Evolutionary conservation across 805 yeast species (phyloP).

Genomic region (Kuraishia piskuri): DNA sequence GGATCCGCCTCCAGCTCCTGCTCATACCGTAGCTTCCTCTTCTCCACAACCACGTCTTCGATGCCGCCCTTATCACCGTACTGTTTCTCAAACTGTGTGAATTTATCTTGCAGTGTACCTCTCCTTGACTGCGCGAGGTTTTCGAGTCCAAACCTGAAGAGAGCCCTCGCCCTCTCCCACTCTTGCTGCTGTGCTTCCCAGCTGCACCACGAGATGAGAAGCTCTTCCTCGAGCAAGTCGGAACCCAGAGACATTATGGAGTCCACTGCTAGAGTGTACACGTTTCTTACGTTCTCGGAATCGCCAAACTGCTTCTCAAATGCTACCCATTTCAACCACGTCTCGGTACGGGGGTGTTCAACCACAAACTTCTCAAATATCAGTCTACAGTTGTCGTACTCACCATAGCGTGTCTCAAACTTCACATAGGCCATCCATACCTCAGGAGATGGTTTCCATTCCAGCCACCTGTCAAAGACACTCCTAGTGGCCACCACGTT

Average conservation of each 20-base stretch:
- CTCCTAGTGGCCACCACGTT: constrained; percentile 52
- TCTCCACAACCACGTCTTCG: constrained; percentile 41
- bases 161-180: constrained; percentile 50
- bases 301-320: constrained; percentile 55
- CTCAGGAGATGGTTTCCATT: constrained; percentile 55
- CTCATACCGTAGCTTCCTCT: constrained; percentile 51
- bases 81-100: constrained; percentile 55
- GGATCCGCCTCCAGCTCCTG: constrained; percentile 27
- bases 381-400: constrained; percentile 43
- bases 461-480: constrained; percentile 73
- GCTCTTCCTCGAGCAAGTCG: constrained; percentile 25
- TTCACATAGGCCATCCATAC: constrained; percentile 74
- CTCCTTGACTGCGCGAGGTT: constrained; percentile 30
- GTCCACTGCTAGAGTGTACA: constrained; percentile 63
- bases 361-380: constrained; percentile 50
- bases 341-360: constrained; percentile 39
- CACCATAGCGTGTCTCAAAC: constrained; percentile 59
- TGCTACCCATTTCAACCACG: constrained; percentile 71
- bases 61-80: constrained; percentile 48
- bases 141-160: constrained; percentile 44
- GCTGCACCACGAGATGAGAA: constrained; percentile 49
- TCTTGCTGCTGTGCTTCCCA: constrained; percentile 64
- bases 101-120: constrained; percentile 28
- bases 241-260: constrained; percentile 23
- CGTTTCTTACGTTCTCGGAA: constrained; percentile 41